Conservation (phyloP, 805 yeast genomes). For the Hanseniaspora thailandica region DNA sequence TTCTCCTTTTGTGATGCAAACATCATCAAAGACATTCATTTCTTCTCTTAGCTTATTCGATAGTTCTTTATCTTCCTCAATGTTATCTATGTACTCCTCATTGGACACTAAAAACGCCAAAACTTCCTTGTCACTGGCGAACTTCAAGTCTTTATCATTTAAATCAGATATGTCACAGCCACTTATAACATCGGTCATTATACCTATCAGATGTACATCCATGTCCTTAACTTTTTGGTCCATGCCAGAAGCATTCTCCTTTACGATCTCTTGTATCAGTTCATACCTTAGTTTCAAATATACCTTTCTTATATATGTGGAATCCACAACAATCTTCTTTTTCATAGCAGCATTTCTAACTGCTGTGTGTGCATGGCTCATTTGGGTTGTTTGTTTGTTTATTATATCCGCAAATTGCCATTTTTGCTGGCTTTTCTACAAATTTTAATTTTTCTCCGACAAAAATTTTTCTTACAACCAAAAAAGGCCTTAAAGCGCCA, state of each 20-base stretch:
- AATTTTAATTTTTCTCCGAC: not conserved
- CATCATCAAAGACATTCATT: conserved; percentile 1
- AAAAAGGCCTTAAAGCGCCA: no score
- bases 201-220: not conserved
- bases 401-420: not conserved
- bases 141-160: not conserved
- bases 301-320: not conserved
- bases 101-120: not conserved
- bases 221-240: not conserved
- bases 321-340: conserved; percentile 1
- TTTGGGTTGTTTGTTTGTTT: not conserved
- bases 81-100: not conserved
- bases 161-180: conserved; percentile 1
- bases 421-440: not conserved
- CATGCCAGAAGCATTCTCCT: not conserved
- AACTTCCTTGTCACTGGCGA: not conserved
- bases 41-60: not conserved
- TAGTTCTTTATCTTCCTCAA: not conserved
- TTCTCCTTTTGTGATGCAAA: conserved; percentile 1
- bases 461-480: not conserved
- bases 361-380: not conserved
- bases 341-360: not conserved
- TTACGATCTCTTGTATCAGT: not conserved
- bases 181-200: conserved; percentile 2
- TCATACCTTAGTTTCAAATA: conserved; percentile 2